Evolutionary conservation across 2,329 filamentous ascomycete genomes (phyloP).

Genomic region (Aspergillus fijiensis): DNA sequence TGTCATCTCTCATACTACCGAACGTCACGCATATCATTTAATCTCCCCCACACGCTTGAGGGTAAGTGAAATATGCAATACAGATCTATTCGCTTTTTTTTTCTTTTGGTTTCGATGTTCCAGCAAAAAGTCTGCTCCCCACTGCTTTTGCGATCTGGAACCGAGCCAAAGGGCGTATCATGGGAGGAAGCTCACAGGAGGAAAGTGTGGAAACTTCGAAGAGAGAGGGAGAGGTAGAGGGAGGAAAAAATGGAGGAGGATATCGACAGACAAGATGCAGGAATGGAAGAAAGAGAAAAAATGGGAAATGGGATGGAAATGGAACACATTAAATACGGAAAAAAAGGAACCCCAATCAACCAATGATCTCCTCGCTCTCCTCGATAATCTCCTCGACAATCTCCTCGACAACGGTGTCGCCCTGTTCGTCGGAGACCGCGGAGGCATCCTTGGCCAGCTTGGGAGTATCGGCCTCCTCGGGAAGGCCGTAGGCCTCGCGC

Average conservation of each 20-base stretch:
- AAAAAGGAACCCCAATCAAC: conserved; percentile 32
- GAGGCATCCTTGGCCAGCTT: conserved; percentile 53
- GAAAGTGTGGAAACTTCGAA: conserved; percentile 15
- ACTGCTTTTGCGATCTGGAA: conserved; percentile 19
- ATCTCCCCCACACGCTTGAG: conserved; percentile 11
- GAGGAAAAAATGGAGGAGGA: conserved; percentile 25
- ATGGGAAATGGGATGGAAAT: conserved; percentile 25
- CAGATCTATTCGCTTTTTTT: conserved; percentile 30
- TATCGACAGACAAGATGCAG: conserved; percentile 29
- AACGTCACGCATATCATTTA: conserved; percentile 23
- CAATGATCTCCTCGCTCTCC: conserved; percentile 76
- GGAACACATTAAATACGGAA: conserved; percentile 33
- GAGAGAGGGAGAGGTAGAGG: conserved; percentile 18
- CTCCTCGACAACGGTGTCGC: conserved; percentile 79
- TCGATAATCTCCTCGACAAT: conserved; percentile 80
- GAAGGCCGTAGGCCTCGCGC: conserved; percentile 65
- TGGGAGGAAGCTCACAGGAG: conserved; percentile 17
- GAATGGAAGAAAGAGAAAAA: conserved; percentile 22
- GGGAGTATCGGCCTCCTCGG: conserved; percentile 63
- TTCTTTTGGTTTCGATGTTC: conserved; percentile 16
- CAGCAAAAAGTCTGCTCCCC: conserved; percentile 13
- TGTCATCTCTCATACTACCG: conserved; percentile 30
- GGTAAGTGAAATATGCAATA: conserved; percentile 24
- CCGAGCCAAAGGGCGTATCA: conserved; percentile 21
- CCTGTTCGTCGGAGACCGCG: conserved; percentile 62